Percentiles rank a stretch among this genome's conserved stretches.
Conservation (phyloP, 2,329 filamentous ascomycete species). For the Trichoderma sp. region DNA sequence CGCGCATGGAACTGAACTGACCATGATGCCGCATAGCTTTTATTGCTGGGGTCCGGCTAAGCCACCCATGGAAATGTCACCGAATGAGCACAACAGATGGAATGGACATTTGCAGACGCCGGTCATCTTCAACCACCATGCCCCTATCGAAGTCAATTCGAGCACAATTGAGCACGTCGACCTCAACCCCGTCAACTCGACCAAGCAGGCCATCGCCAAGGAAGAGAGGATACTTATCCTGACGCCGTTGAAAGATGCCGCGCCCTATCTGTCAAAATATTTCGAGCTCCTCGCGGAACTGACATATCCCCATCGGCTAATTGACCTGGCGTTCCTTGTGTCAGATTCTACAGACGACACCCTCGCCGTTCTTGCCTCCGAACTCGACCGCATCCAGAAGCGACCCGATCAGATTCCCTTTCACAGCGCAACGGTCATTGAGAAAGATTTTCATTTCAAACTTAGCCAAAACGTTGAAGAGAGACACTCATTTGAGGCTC, state of each 20-base stretch:
- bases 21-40: constrained; percentile 58
- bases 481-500: constrained; percentile 80
- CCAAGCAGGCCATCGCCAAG: constrained; percentile 72
- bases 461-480: constrained; percentile 78
- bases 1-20: not conserved
- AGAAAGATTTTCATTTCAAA: constrained; percentile 83
- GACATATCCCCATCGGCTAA: constrained; percentile 90
- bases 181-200: constrained; percentile 81
- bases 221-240: constrained; percentile 87
- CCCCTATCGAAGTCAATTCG: constrained; percentile 79
- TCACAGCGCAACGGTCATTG: constrained; percentile 76
- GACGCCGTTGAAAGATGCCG: constrained; percentile 88
- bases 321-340: constrained; percentile 92
- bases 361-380: constrained; percentile 76
- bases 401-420: constrained; percentile 79
- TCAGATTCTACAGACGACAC: constrained; percentile 92
- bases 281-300: constrained; percentile 89
- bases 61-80: constrained; percentile 91
- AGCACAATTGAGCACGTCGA: constrained; percentile 75
- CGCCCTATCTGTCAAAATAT: constrained; percentile 77
- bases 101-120: constrained; percentile 84
- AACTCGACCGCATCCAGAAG: constrained; percentile 84
- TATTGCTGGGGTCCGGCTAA: constrained; percentile 96
- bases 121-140: constrained; percentile 94
- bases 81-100: constrained; percentile 90